A percentile compares a stretch with the other conserved stretches of the same genome.
Conservation (phyloP, 192 early-diverging fungal genomes). For the Irineochytrium annulatum region DNA sequence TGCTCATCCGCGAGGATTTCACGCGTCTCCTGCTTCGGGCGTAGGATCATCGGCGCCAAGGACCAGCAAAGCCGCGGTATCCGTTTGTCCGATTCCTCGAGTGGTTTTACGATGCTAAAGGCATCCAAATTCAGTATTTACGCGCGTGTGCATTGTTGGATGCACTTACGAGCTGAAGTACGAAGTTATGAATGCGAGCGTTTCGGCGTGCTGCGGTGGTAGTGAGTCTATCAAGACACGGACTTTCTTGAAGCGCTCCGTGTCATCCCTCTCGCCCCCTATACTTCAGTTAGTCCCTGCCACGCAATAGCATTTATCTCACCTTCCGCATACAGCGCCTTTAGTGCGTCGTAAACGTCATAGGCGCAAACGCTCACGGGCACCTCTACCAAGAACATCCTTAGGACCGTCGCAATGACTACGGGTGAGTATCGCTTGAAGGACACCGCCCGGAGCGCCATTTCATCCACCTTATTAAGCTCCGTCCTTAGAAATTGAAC, state of each 20-base stretch:
- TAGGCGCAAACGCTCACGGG: constrained; percentile 19
- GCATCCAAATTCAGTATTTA: not conserved
- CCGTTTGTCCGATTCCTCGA: constrained; percentile 8
- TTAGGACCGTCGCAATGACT: constrained; percentile 29
- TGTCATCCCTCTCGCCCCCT: no score
- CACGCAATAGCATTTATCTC: not conserved
- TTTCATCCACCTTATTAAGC: constrained; percentile 15
- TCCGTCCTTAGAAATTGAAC: constrained; percentile 35
- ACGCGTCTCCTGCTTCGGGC: constrained; percentile 21
- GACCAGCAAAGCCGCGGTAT: constrained; percentile 19
- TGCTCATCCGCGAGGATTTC: constrained; percentile 18
- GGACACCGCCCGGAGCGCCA: not conserved
- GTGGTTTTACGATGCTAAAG: constrained; percentile 2
- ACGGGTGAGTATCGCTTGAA: not conserved
- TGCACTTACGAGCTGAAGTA: constrained; percentile 22
- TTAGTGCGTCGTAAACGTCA: constrained; percentile 28
- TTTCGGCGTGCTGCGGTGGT: constrained; percentile 27
- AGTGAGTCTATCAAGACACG: constrained; percentile 19
- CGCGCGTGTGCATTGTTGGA: not conserved
- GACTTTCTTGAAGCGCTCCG: constrained; percentile 28
- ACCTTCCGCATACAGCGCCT: constrained; percentile 29
- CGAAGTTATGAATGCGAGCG: constrained; percentile 22
- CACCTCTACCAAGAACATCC: constrained; percentile 31
- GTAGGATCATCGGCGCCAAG: constrained; percentile 28
- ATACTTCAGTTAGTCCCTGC: not conserved